phyloP scores from a whole-genome alignment of 805 yeast genomes.

The Spathaspora girioi region DNA sequence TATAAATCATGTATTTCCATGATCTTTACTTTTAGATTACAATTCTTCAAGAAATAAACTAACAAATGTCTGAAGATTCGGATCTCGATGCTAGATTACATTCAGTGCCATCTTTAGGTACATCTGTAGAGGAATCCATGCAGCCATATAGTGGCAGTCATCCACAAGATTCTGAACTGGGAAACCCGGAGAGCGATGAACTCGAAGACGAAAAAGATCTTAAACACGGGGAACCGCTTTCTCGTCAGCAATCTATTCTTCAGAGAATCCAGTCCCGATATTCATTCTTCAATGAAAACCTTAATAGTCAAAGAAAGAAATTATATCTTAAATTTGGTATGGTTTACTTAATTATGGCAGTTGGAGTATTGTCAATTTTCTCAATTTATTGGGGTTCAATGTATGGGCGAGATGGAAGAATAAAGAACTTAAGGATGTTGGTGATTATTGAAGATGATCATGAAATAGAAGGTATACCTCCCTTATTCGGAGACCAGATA shows the following conservation, averaged over 20 bases:
- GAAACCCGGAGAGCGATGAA: not conserved
- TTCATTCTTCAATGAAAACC: conserved; percentile 29
- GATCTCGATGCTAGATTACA: not conserved
- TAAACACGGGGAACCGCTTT: not conserved
- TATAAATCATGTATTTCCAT: not conserved
- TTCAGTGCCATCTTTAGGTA: not conserved
- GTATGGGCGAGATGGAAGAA: conserved; percentile 23
- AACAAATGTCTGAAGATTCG: not conserved
- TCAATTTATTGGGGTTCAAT: conserved; percentile 40
- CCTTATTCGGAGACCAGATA: conserved; percentile 48
- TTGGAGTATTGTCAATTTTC: conserved; percentile 27
- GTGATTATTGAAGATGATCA: conserved; percentile 31
- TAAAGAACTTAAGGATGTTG: conserved; percentile 29
- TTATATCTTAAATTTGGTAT: conserved; percentile 14
- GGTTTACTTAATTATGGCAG: conserved; percentile 29
- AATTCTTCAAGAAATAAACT: not conserved
- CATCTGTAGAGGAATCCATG: not conserved
- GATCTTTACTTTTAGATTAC: not conserved
- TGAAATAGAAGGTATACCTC: conserved; percentile 24
- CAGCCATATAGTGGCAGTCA: not conserved
- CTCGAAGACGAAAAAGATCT: not conserved
- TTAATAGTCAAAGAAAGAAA: conserved; percentile 16
- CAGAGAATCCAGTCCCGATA: conserved; percentile 22
- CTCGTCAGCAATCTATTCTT: conserved; percentile 8
- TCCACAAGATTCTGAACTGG: not conserved